A percentile compares a stretch with the other conserved stretches of the same genome.
Evolutionary conservation across 75 land plant species (phyloP).

Genomic region (Sequoiadendron giganteum): DNA sequence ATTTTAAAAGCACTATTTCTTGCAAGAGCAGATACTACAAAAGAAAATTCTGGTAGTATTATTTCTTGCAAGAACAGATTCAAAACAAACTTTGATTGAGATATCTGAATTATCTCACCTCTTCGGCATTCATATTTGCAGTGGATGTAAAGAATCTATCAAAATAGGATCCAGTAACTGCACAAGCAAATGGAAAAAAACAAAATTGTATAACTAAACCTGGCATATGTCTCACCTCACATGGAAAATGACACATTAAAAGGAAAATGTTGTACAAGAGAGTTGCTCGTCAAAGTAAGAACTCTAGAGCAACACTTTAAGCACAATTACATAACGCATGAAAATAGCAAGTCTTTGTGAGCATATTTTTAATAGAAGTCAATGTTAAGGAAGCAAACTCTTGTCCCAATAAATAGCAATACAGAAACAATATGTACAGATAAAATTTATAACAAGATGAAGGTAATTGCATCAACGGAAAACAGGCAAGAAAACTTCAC

Average conservation of each 20-base stretch:
- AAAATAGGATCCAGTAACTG: slow-evolving; percentile 83
- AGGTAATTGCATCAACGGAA: neutral
- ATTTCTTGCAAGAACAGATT: neutral
- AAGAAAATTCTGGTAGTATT: neutral
- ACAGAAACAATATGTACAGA: neutral
- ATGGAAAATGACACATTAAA: neutral
- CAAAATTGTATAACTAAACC: neutral
- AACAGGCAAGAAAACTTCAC: neutral
- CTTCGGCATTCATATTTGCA: slow-evolving; percentile 60
- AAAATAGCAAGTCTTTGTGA: neutral
- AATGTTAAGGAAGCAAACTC: neutral
- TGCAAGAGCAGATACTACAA: neutral
- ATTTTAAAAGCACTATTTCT: neutral
- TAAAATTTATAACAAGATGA: neutral
- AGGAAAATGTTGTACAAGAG: neutral
- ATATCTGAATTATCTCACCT: slow-evolving; percentile 37
- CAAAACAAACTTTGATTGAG: neutral
- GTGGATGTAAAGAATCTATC: slow-evolving; percentile 81
- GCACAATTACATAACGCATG: neutral
- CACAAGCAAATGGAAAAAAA: neutral
- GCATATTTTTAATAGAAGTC: neutral
- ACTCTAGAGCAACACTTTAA: neutral
- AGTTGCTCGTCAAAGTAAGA: neutral
- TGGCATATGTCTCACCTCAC: neutral
- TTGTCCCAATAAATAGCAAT: neutral